Evolutionary conservation across 495 filamentous ascomycete genomes (phyloP).

Genomic region (Podospora didyma): DNA sequence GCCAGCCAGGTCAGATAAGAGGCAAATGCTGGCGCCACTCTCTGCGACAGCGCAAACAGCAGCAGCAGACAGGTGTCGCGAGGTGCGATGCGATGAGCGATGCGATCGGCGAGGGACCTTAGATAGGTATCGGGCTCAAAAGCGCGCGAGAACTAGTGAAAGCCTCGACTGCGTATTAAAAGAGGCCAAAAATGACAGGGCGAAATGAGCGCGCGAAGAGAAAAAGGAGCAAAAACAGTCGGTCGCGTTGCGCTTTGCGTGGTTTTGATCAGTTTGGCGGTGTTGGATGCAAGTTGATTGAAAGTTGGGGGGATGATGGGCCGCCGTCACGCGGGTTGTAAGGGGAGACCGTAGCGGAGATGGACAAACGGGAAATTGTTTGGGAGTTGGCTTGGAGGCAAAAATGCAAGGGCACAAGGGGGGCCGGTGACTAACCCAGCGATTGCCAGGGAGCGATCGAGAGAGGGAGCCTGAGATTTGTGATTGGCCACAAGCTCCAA

Average conservation of each 20-base stretch:
- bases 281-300: conserved; percentile 25
- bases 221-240: conserved; percentile 11
- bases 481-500: conserved; percentile 20
- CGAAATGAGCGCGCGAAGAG: conserved; percentile 27
- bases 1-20: conserved; percentile 7
- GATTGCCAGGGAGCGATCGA: conserved; percentile 14
- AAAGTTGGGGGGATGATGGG: conserved; percentile 24
- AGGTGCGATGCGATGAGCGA: conserved; percentile 6
- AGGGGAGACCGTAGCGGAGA: conserved; percentile 17
- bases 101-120: conserved; percentile 4
- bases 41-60: conserved; percentile 6
- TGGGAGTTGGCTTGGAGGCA: conserved; percentile 22
- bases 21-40: conserved; percentile 18
- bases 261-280: conserved; percentile 17
- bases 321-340: conserved; percentile 33
- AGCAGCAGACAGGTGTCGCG: neutral
- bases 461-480: conserved; percentile 10
- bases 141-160: conserved; percentile 36
- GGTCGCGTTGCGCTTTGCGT: conserved; percentile 20
- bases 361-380: conserved; percentile 24
- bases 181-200: conserved; percentile 8
- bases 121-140: conserved; percentile 8
- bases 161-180: conserved; percentile 25
- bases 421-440: conserved; percentile 18
- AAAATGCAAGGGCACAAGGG: conserved; percentile 30